Conservation (phyloP, 2,329 filamentous ascomycete species). For the Cordyceps cicadae region DNA sequence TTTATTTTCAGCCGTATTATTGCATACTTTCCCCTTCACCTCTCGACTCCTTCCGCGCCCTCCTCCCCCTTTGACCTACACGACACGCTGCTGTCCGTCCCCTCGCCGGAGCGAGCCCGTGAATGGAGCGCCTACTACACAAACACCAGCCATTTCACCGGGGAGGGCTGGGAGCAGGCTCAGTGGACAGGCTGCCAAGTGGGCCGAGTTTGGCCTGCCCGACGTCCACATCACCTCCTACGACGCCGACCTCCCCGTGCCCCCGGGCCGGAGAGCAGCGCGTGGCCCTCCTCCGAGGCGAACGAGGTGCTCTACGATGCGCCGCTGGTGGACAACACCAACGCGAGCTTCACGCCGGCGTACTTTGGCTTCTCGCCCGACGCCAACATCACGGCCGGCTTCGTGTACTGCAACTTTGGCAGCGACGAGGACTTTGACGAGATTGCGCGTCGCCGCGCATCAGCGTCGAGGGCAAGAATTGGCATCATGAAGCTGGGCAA, state of each 20-base stretch:
- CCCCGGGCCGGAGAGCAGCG: slow-evolving; percentile 36
- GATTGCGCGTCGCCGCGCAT: background rate
- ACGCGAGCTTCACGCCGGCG: slow-evolving; percentile 1
- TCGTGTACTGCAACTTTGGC: slow-evolving; percentile 3
- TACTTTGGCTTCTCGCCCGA: slow-evolving; percentile 1
- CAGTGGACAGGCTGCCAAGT: slow-evolving; percentile 32
- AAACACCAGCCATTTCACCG: slow-evolving; percentile 30
- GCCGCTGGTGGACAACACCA: slow-evolving; percentile 1
- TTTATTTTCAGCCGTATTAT: background rate
- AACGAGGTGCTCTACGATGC: slow-evolving; percentile 3
- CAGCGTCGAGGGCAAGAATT: background rate
- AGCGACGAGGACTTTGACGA: slow-evolving; percentile 4
- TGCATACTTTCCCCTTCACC: background rate
- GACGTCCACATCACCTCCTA: slow-evolving; percentile 14
- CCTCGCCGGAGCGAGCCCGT: background rate
- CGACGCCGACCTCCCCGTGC: slow-evolving; percentile 32
- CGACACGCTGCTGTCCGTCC: background rate
- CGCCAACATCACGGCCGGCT: background rate
- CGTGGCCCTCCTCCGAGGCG: background rate
- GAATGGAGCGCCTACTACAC: slow-evolving; percentile 32
- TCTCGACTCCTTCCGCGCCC: background rate
- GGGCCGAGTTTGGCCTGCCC: slow-evolving; percentile 24
- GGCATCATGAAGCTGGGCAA: slow-evolving; percentile 54
- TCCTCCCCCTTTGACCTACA: background rate
- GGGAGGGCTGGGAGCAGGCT: slow-evolving; percentile 28